phyloP scores from a whole-genome alignment of 192 early-diverging fungal genomes.

The Borealophlyctis nickersoniae region DNA sequence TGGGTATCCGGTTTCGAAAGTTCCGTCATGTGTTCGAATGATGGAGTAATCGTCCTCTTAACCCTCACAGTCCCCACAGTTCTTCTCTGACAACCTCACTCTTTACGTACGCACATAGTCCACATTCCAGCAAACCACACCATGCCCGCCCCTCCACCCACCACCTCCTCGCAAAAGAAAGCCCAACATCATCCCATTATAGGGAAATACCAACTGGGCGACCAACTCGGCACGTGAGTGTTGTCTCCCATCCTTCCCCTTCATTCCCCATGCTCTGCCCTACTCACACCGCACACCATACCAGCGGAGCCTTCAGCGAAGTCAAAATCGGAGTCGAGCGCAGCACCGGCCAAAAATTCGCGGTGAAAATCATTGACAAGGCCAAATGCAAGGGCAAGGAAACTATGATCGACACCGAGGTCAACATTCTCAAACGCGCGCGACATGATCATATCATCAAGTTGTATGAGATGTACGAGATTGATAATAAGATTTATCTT shows the following conservation, averaged over 20 bases:
- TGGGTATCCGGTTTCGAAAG: too few species aligned
- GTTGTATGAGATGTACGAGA: slow-evolving; percentile 58
- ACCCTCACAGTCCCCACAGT: too few species aligned
- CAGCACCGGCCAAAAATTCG: slow-evolving; percentile 62
- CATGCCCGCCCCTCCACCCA: too few species aligned
- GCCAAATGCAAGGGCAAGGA: slow-evolving; percentile 68
- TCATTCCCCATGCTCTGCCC: neutral
- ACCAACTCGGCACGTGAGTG: slow-evolving; percentile 48
- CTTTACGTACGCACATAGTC: too few species aligned
- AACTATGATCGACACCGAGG: slow-evolving; percentile 78
- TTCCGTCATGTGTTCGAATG: too few species aligned
- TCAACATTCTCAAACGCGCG: slow-evolving; percentile 67
- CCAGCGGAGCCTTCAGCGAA: slow-evolving; percentile 69
- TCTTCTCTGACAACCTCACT: too few species aligned
- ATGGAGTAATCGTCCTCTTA: too few species aligned
- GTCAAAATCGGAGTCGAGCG: slow-evolving; percentile 67
- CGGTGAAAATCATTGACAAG: slow-evolving; percentile 86
- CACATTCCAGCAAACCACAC: too few species aligned
- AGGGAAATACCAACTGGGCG: slow-evolving; percentile 43
- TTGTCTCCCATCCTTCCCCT: neutral
- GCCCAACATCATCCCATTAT: slow-evolving; percentile 3
- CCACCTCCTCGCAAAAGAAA: too few species aligned
- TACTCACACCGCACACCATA: neutral
- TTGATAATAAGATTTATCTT: slow-evolving; percentile 50
- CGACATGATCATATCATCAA: slow-evolving; percentile 65